phyloP scores from a whole-genome alignment of 257 asterid species.

The Linaria vulgaris region DNA sequence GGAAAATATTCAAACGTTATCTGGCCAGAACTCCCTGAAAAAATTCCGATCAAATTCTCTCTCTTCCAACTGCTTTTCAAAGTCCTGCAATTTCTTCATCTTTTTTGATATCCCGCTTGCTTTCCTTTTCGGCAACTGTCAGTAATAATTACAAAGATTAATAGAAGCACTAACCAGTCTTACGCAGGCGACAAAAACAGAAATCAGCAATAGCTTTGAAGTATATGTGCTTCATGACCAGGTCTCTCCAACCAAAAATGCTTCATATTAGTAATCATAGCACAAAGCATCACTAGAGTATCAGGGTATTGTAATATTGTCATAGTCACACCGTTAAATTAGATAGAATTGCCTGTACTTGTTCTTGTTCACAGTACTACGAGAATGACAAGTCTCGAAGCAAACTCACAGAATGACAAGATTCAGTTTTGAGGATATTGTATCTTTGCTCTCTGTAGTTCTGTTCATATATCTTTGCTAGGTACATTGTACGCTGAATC shows the following conservation, averaged over 20 bases:
- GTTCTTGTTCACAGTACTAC: not conserved
- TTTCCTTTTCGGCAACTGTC: conserved; percentile 46
- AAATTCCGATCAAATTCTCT: conserved; percentile 70
- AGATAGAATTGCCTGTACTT: not conserved
- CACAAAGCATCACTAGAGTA: not conserved
- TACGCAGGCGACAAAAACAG: no score
- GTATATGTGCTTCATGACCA: not conserved
- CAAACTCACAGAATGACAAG: not conserved
- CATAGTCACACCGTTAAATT: not conserved
- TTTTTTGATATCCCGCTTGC: conserved; percentile 52
- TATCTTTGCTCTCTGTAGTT: no score
- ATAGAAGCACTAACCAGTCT: conserved; percentile 7
- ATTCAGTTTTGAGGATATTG: not conserved
- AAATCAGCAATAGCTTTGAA: not conserved
- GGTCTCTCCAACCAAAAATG: not conserved
- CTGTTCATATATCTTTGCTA: no score
- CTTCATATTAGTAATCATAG: not conserved
- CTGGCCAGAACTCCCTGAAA: conserved; percentile 94
- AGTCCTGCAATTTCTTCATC: conserved; percentile 65
- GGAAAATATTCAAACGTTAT: conserved; percentile 61
- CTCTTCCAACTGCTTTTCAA: conserved; percentile 72
- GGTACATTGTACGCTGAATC: no score
- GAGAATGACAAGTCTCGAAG: not conserved
- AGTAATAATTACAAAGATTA: not conserved
- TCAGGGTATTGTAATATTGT: not conserved